Evolutionary conservation across 768 basidiomycete species (phyloP).

Genomic region (Pleurotus giganteus): DNA sequence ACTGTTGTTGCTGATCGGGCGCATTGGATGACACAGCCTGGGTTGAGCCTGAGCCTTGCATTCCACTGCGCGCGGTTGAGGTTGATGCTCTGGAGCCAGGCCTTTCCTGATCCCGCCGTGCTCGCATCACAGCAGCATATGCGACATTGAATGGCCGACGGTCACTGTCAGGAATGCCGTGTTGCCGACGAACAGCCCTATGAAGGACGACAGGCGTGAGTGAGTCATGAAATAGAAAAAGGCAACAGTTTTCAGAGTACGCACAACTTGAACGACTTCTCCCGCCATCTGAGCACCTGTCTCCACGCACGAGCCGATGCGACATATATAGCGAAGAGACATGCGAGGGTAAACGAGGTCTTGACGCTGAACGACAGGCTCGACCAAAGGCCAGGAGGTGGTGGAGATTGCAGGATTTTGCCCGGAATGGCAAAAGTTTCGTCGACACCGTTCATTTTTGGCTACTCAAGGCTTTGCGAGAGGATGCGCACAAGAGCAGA

Average conservation of each 20-base stretch:
- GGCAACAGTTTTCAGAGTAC: slow-evolving; percentile 19
- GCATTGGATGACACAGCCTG: background rate
- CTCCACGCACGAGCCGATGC: slow-evolving; percentile 39
- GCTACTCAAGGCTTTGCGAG: slow-evolving; percentile 8
- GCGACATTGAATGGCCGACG: slow-evolving; percentile 84
- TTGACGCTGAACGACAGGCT: slow-evolving; percentile 39
- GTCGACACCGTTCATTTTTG: slow-evolving; percentile 49
- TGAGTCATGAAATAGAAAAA: slow-evolving; percentile 7
- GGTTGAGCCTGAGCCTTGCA: slow-evolving; percentile 25
- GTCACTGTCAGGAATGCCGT: slow-evolving; percentile 85
- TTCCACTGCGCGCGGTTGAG: slow-evolving; percentile 30
- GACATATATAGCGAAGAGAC: slow-evolving; percentile 36
- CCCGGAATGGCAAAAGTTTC: slow-evolving; percentile 73
- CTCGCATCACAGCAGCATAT: slow-evolving; percentile 66
- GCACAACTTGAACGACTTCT: slow-evolving; percentile 65
- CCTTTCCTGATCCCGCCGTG: slow-evolving; percentile 45
- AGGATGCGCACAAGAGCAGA: background rate
- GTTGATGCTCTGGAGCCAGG: slow-evolving; percentile 23
- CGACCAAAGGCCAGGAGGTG: slow-evolving; percentile 28
- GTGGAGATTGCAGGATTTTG: slow-evolving; percentile 38
- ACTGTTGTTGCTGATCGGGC: slow-evolving; percentile 1
- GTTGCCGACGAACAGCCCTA: slow-evolving; percentile 70
- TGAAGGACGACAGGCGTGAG: slow-evolving; percentile 15
- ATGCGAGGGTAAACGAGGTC: slow-evolving; percentile 31
- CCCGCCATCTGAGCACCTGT: slow-evolving; percentile 54